Conservation (phyloP, 306 rosid genomes). For the Lathyrus oleraceus region DNA sequence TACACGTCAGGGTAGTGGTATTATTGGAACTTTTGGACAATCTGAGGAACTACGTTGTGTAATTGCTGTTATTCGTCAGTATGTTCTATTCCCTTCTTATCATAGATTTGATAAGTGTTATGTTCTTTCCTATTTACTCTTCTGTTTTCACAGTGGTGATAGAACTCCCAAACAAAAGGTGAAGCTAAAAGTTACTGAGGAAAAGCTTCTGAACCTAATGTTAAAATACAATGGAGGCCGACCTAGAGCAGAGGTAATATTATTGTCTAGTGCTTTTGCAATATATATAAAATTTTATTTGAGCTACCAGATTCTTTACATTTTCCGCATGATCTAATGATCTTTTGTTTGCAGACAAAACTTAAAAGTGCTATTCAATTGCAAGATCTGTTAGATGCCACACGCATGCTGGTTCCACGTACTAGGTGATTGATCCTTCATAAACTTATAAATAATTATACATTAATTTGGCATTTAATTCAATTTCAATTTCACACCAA, state of each 20-base stretch:
- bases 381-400: slow-evolving; percentile 96
- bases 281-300: slow-evolving; percentile 6
- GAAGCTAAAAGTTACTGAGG: slow-evolving; percentile 95
- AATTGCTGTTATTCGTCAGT: slow-evolving; percentile 89
- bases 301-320: slow-evolving; percentile 4
- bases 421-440: slow-evolving; percentile 57
- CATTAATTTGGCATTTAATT: background rate
- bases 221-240: slow-evolving; percentile 94
- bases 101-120: slow-evolving; percentile 21
- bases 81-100: slow-evolving; percentile 43
- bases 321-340: slow-evolving; percentile 34
- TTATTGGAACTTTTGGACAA: slow-evolving; percentile 88
- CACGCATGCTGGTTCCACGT: slow-evolving; percentile 95
- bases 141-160: slow-evolving; percentile 76
- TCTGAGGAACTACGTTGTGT: slow-evolving; percentile 95
- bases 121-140: slow-evolving; percentile 38
- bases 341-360: slow-evolving; percentile 67
- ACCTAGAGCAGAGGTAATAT: slow-evolving; percentile 84
- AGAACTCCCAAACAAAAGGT: slow-evolving; percentile 99
- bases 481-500: background rate
- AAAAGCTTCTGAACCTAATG: slow-evolving; percentile 86
- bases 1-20: slow-evolving; percentile 98
- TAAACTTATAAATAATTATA: slow-evolving; percentile 10
- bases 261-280: slow-evolving; percentile 19
- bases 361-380: slow-evolving; percentile 91